Percentiles rank a stretch among this genome's conserved stretches.
Conservation (phyloP, 75 land plant genomes). For the Chamaecyparis obtusa region DNA sequence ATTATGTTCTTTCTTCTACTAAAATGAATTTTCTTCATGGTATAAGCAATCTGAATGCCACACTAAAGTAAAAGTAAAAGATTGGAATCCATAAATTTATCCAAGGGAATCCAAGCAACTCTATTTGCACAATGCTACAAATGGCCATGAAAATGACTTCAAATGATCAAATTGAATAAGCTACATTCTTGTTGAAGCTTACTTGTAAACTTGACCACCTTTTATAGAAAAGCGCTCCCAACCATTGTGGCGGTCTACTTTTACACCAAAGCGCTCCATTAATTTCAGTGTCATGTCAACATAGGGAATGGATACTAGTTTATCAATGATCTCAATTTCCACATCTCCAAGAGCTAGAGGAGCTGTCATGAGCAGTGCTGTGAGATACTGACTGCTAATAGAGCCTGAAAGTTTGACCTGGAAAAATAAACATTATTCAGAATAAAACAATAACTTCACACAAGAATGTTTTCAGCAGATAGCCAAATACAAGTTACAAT, state of each 20-base stretch:
- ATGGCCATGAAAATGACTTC: background rate
- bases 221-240: slow-evolving; percentile 80
- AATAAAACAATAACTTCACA: background rate
- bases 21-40: background rate
- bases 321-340: slow-evolving; percentile 92
- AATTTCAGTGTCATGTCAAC: slow-evolving; percentile 96
- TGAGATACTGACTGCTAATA: slow-evolving; percentile 92
- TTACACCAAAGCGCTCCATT: slow-evolving; percentile 93
- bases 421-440: slow-evolving; percentile 15
- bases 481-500: background rate
- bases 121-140: background rate
- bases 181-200: slow-evolving; percentile 16
- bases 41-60: background rate
- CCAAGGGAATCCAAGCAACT: background rate
- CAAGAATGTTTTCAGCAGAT: background rate
- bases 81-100: background rate
- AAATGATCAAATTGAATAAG: slow-evolving; percentile 7
- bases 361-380: slow-evolving; percentile 91
- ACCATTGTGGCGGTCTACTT: slow-evolving; percentile 59
- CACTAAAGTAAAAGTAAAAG: background rate
- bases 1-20: background rate
- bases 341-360: slow-evolving; percentile 90
- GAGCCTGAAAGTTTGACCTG: slow-evolving; percentile 98
- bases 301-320: slow-evolving; percentile 90
- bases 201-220: slow-evolving; percentile 96